These are phyloP conservation scores for Sphagnum fallax DNA, from an alignment of 228 moss, liverwort and hornwort genomes.

Conservation along the genomic window DNA sequence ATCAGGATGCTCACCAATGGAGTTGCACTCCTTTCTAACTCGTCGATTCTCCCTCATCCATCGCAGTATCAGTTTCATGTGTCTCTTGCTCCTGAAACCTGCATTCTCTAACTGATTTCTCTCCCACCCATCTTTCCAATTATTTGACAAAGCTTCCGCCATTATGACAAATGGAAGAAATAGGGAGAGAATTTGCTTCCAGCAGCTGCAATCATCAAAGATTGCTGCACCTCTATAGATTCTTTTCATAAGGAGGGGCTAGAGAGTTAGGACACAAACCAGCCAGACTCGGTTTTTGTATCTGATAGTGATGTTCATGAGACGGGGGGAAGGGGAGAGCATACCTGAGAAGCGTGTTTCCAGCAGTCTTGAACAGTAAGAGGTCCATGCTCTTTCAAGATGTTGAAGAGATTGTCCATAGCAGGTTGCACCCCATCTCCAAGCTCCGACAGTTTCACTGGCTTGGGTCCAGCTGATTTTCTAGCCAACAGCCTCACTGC, in stretches of 20 bases:
- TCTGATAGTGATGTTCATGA: not conserved
- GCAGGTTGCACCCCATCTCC: conserved; percentile 60
- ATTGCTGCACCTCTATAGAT: not conserved
- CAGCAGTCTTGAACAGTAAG: conserved; percentile 72
- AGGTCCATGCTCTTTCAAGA: conserved; percentile 77
- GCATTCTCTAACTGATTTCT: conserved; percentile 38
- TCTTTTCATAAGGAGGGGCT: not conserved
- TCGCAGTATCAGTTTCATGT: conserved; percentile 79
- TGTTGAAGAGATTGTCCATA: conserved; percentile 48
- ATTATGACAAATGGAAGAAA: not conserved
- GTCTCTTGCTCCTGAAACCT: conserved; percentile 83
- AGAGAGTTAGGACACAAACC: no score
- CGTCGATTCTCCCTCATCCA: conserved; percentile 87
- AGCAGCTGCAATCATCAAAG: not conserved
- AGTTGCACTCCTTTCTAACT: conserved; percentile 64
- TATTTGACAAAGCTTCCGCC: not conserved
- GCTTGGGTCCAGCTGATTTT: conserved; percentile 43
- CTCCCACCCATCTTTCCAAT: not conserved
- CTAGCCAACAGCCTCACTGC: conserved; percentile 62
- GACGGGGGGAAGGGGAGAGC: not conserved
- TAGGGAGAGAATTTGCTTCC: not conserved
- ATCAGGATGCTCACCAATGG: conserved; percentile 55
- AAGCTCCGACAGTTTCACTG: conserved; percentile 31
- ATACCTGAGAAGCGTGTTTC: conserved; percentile 67
- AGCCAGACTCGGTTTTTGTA: no score